Base-by-base conservation (phyloP, 164 flowering plant genomes). In the Sextonia rubra region DNA sequence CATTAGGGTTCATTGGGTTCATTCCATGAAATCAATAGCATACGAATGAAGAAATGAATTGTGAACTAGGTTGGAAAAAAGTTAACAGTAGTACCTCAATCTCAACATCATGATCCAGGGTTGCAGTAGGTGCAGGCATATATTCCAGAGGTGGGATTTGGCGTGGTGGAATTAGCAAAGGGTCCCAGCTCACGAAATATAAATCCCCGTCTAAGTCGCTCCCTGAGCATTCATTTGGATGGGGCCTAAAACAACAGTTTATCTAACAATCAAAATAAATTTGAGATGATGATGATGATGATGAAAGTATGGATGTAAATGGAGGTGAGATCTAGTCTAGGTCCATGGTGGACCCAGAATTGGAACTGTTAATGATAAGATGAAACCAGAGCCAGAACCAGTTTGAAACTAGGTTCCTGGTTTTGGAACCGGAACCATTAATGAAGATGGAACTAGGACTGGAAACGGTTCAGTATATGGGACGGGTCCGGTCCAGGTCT, bases 171-270 rank as follows among this genome's bases (percentile, higher is more conserved):
- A 93, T 85, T 62, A 94, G 79, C 25, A 85, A 87, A 26, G 63
- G 71, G 52, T 94, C 98, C 98, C 97, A 91, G 75, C 89, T 78
- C 30, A 91, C 94, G 73, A 91, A 91, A 79, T 90, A 93, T 67
- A 89, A 75, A 74, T 91, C 98, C 23, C 97, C 97, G 78, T 92
- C 97, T 78, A 92, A 79, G 85, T 94, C 98, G 77, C 98, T 92
- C 52, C 97, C 97, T 0, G 98, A 94, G 70, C 98, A 94, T 79
- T 94, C 98, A 77, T 94, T 91, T 44, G 98, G 92, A 76, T 94
- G 98, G 23, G 98, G 97, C 69, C 98, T 94, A 63, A 69, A 61
- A 63, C 12, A 26, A 64, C 60, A 74, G 71, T 3, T 62, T 6
- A 17, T 15, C 37, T 25, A 18, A 26, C n/a, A 58, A 4, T 58